Conservation (phyloP, 345 rosid species). For the Lumnitzera racemosa region DNA sequence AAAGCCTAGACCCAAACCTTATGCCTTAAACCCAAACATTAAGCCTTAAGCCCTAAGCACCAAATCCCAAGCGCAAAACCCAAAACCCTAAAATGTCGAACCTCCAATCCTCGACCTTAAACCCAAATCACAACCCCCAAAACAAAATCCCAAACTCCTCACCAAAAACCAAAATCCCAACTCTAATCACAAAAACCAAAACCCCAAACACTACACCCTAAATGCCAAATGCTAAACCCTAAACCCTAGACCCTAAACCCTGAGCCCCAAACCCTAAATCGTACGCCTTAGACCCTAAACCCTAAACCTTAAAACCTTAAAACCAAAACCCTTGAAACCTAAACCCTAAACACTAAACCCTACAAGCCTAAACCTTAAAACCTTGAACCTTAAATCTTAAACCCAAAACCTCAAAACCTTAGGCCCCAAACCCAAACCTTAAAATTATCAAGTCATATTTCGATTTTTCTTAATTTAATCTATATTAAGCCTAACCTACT, state of each 20-base stretch:
- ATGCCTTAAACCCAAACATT: too few species aligned
- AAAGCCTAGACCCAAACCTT: conserved; percentile 14
- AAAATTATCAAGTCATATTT: too few species aligned
- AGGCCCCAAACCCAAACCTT: conserved; percentile 8
- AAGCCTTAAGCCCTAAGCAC: conserved; percentile 10
- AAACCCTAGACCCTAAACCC: conserved; percentile 15
- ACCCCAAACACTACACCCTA: conserved; percentile 19
- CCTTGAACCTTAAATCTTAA: conserved; percentile 5
- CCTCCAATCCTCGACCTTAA: conserved; percentile 17
- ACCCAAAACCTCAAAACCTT: conserved; percentile 8
- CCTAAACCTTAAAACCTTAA: conserved; percentile 18
- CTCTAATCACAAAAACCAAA: conserved; percentile 16
- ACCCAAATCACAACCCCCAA: conserved; percentile 17
- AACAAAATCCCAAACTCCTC: too few species aligned
- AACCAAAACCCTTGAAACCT: conserved; percentile 9
- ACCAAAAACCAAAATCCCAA: too few species aligned
- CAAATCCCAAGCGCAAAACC: conserved; percentile 16
- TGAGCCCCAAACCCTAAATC: conserved; percentile 19
- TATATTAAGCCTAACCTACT: too few species aligned
- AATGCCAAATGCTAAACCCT: conserved; percentile 17
- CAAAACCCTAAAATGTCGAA: conserved; percentile 9
- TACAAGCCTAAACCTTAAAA: conserved; percentile 8
- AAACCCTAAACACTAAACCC: conserved; percentile 13
- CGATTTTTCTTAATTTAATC: too few species aligned
- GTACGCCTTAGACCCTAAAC: conserved; percentile 7